Evolutionary conservation across 768 basidiomycete genomes (phyloP).

Genomic region (Lactarius vividus): DNA sequence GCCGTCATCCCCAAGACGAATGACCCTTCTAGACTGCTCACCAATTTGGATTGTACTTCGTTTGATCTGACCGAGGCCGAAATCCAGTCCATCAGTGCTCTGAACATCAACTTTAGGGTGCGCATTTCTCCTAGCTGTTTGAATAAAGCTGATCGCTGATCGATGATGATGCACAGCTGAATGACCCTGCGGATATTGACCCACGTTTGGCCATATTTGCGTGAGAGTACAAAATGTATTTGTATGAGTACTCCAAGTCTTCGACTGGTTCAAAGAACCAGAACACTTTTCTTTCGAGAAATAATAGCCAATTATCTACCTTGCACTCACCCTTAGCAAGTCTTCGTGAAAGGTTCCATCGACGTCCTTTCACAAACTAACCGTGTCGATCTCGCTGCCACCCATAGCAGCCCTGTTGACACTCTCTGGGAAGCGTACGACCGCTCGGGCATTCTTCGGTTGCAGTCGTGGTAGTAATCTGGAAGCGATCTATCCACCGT

Average conservation of each 20-base stretch:
- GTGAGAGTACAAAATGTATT: background rate
- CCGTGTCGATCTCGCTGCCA: too few species aligned
- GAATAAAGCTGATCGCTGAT: constrained; percentile 15
- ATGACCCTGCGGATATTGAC: constrained; percentile 69
- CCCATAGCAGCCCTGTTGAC: too few species aligned
- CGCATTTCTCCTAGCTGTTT: constrained; percentile 29
- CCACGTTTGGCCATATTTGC: constrained; percentile 31
- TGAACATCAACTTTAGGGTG: constrained; percentile 67
- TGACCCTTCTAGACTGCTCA: constrained; percentile 37
- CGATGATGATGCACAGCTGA: constrained; percentile 45
- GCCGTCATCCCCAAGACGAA: constrained; percentile 52
- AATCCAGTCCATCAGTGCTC: constrained; percentile 50
- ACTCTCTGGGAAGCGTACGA: too few species aligned
- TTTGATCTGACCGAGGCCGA: constrained; percentile 58
- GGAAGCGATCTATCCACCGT: too few species aligned
- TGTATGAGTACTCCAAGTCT: background rate
- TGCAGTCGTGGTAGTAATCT: too few species aligned
- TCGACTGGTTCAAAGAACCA: too few species aligned
- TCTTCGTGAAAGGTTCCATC: too few species aligned
- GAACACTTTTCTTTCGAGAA: too few species aligned
- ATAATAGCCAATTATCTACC: too few species aligned
- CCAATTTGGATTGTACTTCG: constrained; percentile 47
- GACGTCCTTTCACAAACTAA: too few species aligned
- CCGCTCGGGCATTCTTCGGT: too few species aligned
- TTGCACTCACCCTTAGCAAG: too few species aligned